These are phyloP conservation scores for Venturia nashicola DNA, from an alignment of 2,329 filamentous ascomycete genomes.

Conservation along the genomic window DNA sequence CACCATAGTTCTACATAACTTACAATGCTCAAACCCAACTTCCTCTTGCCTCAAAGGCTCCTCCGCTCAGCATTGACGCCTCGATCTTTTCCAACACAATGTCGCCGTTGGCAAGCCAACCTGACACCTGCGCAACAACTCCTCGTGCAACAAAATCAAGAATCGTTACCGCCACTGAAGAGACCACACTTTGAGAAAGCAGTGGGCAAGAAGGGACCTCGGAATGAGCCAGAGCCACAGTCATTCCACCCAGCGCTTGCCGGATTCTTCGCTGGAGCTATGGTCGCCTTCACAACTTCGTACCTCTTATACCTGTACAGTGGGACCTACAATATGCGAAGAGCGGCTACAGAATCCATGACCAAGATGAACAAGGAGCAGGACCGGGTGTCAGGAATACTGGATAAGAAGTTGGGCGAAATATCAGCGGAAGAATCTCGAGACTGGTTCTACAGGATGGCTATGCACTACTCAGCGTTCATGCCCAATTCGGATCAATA, in stretches of 20 bases:
- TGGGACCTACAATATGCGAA: constrained; percentile 3
- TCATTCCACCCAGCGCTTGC: constrained; percentile 8
- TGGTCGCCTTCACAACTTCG: constrained; percentile 3
- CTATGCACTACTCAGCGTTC: constrained; percentile 6
- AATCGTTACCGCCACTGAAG: not conserved
- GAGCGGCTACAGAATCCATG: not conserved
- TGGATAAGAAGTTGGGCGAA: constrained; percentile 1
- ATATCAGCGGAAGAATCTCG: not conserved
- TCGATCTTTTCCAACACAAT: constrained; percentile 2
- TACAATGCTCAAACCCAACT: not conserved
- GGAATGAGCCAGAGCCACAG: not conserved
- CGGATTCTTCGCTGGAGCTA: constrained; percentile 6
- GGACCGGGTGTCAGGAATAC: not conserved
- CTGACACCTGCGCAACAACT: not conserved
- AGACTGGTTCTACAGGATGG: constrained; percentile 6
- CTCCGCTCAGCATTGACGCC: not conserved
- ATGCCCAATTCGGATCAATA: constrained; percentile 3
- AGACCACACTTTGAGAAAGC: not conserved
- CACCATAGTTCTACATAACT: too few relatives aligned
- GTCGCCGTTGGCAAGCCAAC: not conserved
- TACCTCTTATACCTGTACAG: constrained; percentile 9
- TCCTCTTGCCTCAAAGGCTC: not conserved
- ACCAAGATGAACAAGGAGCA: not conserved
- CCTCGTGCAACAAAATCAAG: not conserved
- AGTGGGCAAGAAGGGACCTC: not conserved